Percentiles rank a stretch among this genome's conserved stretches.
Evolutionary conservation across 2,329 filamentous ascomycete genomes (phyloP).

Genomic region (Aspergillus sclerotialis): DNA sequence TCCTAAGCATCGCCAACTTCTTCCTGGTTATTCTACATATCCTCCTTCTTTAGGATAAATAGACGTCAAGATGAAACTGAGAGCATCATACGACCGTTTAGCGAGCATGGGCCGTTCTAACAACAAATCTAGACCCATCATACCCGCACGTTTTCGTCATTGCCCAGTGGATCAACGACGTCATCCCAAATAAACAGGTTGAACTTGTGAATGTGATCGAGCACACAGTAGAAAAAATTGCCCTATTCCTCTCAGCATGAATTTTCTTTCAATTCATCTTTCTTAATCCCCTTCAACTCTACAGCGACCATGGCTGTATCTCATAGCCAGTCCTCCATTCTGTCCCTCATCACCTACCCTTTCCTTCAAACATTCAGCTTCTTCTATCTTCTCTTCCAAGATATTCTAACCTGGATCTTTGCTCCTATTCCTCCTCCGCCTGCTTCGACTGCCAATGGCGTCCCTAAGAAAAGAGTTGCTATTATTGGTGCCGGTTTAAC

Average conservation of each 20-base stretch:
- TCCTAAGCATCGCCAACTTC: too few species aligned
- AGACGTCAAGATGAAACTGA: too few species aligned
- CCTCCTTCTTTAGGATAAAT: too few species aligned
- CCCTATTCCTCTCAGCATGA: not conserved
- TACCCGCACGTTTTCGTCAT: not conserved
- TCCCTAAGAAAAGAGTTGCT: constrained; percentile 51
- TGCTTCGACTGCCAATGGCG: constrained; percentile 45
- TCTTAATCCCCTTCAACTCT: not conserved
- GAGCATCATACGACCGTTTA: not conserved
- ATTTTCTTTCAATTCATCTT: not conserved
- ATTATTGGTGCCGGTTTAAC: constrained; percentile 69
- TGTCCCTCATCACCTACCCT: constrained; percentile 19
- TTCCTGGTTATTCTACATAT: too few species aligned
- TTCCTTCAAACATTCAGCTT: constrained; percentile 24
- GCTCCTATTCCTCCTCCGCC: constrained; percentile 63
- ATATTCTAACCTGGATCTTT: constrained; percentile 43
- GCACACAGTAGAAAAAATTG: not conserved
- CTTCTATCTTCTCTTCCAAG: constrained; percentile 24
- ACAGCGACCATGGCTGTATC: constrained; percentile 8
- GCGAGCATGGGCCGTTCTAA: too few species aligned
- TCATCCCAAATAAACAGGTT: not conserved
- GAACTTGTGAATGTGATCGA: too few species aligned
- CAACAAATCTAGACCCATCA: too few species aligned
- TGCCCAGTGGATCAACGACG: not conserved
- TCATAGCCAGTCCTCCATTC: constrained; percentile 10